Conservation (phyloP, 495 filamentous ascomycete species). For the Annulohypoxylon stygium region DNA sequence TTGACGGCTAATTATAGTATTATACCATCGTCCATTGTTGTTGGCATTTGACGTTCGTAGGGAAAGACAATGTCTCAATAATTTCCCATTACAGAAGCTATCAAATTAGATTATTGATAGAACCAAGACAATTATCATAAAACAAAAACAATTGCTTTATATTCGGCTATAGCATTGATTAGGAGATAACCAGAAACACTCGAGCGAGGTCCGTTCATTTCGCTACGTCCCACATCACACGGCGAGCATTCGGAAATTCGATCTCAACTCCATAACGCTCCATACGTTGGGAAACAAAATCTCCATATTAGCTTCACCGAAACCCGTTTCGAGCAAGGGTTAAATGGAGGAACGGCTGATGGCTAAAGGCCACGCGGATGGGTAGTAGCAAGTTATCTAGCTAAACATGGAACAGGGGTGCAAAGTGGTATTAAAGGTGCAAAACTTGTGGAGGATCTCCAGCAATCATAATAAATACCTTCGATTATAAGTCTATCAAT, state of each 20-base stretch:
- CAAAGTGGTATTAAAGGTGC: slow-evolving; percentile 30
- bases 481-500: slow-evolving; percentile 34
- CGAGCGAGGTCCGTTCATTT: not conserved
- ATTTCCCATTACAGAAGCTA: slow-evolving; percentile 6
- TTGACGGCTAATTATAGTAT: slow-evolving; percentile 19
- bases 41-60: slow-evolving; percentile 17
- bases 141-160: not conserved
- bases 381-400: slow-evolving; percentile 40
- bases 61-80: slow-evolving; percentile 38
- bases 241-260: not conserved
- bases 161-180: not conserved
- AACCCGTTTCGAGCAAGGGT: slow-evolving; percentile 35
- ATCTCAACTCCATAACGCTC: slow-evolving; percentile 1
- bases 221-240: not conserved
- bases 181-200: not conserved
- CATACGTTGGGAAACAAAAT: slow-evolving; percentile 11
- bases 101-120: not conserved
- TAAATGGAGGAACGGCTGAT: slow-evolving; percentile 8
- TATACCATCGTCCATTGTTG: not conserved
- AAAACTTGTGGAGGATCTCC: slow-evolving; percentile 44
- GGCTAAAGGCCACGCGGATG: slow-evolving; percentile 42
- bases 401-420: slow-evolving; percentile 41
- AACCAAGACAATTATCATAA: not conserved
- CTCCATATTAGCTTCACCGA: slow-evolving; percentile 40
- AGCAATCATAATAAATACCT: slow-evolving; percentile 41